phyloP scores from a whole-genome alignment of 768 basidiomycete genomes.

The Russula olivacea region DNA sequence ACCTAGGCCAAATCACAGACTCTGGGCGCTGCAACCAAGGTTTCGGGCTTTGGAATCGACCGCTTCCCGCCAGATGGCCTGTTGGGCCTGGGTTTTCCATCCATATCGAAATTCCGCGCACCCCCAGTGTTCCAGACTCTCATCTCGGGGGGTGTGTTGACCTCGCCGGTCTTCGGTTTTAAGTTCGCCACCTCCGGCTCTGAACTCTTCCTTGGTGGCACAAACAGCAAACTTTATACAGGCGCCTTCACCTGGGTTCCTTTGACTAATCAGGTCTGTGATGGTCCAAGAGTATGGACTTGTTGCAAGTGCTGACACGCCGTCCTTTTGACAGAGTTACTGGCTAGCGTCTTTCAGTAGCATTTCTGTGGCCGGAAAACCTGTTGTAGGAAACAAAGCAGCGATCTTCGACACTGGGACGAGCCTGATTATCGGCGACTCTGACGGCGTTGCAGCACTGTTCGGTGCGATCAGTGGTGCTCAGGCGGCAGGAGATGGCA shows the following conservation, averaged over 20 bases:
- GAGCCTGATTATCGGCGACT: slow-evolving; percentile 22
- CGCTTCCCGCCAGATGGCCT: neutral
- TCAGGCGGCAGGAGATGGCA: neutral
- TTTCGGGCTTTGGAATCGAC: too few relatives aligned
- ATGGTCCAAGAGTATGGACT: neutral
- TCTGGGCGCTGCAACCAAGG: neutral
- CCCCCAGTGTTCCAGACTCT: neutral
- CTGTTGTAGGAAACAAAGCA: neutral
- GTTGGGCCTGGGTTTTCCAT: neutral
- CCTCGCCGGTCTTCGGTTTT: neutral
- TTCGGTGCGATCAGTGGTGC: slow-evolving; percentile 7
- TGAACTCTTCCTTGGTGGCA: neutral
- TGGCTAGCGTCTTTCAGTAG: slow-evolving; percentile 23
- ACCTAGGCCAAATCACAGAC: neutral
- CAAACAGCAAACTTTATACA: neutral
- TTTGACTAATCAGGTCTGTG: neutral
- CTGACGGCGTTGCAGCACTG: slow-evolving; percentile 3
- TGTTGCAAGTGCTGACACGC: neutral
- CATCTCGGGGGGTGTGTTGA: neutral
- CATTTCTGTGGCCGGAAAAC: slow-evolving; percentile 7
- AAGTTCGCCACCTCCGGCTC: neutral
- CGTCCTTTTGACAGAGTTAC: slow-evolving; percentile 4
- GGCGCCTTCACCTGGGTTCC: neutral
- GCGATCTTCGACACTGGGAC: slow-evolving; percentile 28
- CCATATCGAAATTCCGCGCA: neutral